Percentiles rank a stretch among this genome's conserved stretches.
Conservation (phyloP, 2,329 filamentous ascomycete species). For the Fusarium sp. region DNA sequence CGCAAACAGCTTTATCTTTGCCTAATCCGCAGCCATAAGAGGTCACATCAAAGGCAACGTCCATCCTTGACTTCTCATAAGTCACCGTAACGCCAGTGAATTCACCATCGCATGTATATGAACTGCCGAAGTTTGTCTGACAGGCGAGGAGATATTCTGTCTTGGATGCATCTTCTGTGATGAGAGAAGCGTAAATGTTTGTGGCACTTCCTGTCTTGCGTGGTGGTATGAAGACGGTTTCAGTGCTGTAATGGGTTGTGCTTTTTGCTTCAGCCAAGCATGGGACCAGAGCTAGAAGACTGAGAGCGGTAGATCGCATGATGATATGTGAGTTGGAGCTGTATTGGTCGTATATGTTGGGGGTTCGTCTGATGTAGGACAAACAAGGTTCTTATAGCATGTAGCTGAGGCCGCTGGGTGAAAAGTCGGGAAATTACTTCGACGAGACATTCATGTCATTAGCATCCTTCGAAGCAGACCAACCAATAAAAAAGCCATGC, state of each 20-base stretch:
- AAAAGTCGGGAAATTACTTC: not conserved
- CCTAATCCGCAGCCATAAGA: conserved; percentile 41
- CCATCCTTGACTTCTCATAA: conserved; percentile 27
- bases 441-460: not conserved
- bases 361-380: not conserved
- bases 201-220: conserved; percentile 34
- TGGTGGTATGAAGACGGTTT: conserved; percentile 37
- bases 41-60: conserved; percentile 27
- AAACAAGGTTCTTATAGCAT: not conserved
- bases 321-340: not conserved
- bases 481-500: not conserved
- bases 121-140: conserved; percentile 31
- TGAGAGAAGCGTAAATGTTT: conserved; percentile 46
- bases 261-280: conserved; percentile 14
- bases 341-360: not conserved
- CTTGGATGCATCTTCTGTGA: conserved; percentile 34
- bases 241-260: conserved; percentile 25
- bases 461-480: not conserved
- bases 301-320: conserved; percentile 2
- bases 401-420: not conserved
- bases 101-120: conserved; percentile 42
- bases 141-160: conserved; percentile 47
- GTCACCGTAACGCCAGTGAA: conserved; percentile 44
- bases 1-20: conserved; percentile 29
- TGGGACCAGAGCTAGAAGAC: conserved; percentile 6